A percentile compares a stretch with the other conserved stretches of the same genome.
Conservation (phyloP, 345 rosid species). For the Gossypioides kirkii region DNA sequence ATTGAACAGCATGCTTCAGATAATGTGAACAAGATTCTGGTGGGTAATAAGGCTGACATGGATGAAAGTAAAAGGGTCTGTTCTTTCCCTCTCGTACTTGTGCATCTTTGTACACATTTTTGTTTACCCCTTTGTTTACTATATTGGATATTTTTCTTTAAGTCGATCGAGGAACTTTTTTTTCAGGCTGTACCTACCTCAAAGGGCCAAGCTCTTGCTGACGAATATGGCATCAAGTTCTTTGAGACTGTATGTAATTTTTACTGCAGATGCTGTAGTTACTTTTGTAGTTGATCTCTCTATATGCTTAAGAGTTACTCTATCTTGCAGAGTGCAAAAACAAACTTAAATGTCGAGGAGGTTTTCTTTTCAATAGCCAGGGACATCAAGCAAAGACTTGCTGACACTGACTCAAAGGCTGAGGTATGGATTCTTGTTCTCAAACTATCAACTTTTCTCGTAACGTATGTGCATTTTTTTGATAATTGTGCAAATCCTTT, state of each 20-base stretch:
- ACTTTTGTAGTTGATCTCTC: not conserved
- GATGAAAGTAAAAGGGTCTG: constrained; percentile 86
- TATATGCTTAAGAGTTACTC: constrained; percentile 16
- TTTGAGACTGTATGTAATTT: constrained; percentile 79
- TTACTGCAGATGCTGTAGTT: constrained; percentile 2
- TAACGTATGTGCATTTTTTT: not conserved
- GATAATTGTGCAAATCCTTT: not conserved
- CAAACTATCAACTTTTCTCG: not conserved
- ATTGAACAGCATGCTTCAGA: constrained; percentile 96
- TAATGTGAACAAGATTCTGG: constrained; percentile 82
- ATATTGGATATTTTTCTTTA: not conserved
- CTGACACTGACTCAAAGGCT: constrained; percentile 62
- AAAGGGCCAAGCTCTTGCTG: constrained; percentile 96
- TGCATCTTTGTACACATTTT: not conserved
- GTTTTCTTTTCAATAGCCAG: constrained; percentile 82
- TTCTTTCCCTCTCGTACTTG: constrained; percentile 15
- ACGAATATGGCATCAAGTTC: constrained; percentile 92
- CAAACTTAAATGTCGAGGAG: constrained; percentile 79
- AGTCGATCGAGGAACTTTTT: constrained; percentile 5
- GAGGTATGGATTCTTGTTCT: constrained; percentile 42
- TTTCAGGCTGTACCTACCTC: constrained; percentile 88
- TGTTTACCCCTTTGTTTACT: not conserved
- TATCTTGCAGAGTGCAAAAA: constrained; percentile 78
- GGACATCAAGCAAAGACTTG: constrained; percentile 82
- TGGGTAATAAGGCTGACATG: constrained; percentile 89